phyloP scores from a whole-genome alignment of 306 rosid genomes.

The Nissolia schottii region DNA sequence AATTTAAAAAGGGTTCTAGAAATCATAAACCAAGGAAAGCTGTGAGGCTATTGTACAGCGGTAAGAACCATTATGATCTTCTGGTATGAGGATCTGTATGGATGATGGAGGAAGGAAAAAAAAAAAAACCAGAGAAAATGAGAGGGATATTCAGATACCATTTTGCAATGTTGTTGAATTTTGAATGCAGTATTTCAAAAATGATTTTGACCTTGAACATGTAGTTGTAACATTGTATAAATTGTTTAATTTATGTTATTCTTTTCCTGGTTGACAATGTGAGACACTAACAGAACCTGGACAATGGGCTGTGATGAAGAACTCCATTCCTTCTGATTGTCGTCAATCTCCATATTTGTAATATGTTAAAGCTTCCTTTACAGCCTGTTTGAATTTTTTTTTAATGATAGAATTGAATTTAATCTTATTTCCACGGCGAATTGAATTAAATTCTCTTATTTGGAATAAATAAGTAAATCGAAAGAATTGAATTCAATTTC shows the following conservation, averaged over 20 bases:
- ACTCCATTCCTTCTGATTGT: background rate
- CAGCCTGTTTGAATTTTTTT: no score
- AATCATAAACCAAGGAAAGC: conserved; percentile 48
- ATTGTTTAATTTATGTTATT: background rate
- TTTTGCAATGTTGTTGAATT: background rate
- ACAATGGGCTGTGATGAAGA: background rate
- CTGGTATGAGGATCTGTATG: conserved; percentile 44
- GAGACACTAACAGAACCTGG: background rate
- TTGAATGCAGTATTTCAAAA: background rate
- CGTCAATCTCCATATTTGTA: no score
- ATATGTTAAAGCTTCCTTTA: no score
- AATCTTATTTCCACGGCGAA: no score
- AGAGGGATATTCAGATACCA: background rate
- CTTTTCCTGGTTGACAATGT: background rate
- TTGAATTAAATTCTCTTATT: no score
- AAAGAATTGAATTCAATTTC: no score
- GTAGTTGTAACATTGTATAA: background rate
- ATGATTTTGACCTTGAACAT: background rate
- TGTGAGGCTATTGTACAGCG: conserved; percentile 78
- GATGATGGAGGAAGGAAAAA: background rate
- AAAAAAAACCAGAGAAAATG: background rate
- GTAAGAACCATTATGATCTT: conserved; percentile 93
- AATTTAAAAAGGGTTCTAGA: conserved; percentile 49
- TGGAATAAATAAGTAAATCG: no score
- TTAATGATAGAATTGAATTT: no score